Percentiles rank a stretch among this genome's conserved stretches.
Evolutionary conservation across 73 alveolate genomes (phyloP).

Genomic region (Paramecium biaurelia): DNA sequence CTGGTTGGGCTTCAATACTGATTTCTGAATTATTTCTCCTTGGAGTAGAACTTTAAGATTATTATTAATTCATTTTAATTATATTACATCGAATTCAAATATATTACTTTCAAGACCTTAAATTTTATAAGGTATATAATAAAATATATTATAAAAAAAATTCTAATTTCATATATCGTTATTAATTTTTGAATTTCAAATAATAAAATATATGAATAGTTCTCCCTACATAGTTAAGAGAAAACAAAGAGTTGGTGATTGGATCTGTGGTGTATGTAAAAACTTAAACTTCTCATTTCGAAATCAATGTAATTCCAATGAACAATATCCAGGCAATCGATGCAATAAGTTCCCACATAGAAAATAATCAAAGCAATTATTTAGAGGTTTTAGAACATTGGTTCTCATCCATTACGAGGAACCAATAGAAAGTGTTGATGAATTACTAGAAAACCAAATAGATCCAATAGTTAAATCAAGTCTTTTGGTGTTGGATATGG

Average conservation of each 20-base stretch:
- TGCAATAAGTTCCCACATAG: neutral
- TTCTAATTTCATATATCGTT: neutral
- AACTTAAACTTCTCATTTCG: conserved; percentile 90
- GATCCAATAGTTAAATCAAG: conserved; percentile 29
- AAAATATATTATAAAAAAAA: neutral
- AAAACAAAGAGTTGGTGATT: conserved; percentile 86
- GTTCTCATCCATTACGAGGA: conserved; percentile 24
- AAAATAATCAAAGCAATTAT: neutral
- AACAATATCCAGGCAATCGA: conserved; percentile 40
- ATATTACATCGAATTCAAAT: neutral
- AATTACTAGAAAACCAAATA: neutral
- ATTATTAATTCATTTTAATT: neutral
- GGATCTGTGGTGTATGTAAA: conserved; percentile 85
- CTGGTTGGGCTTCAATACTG: neutral
- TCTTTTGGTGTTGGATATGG: neutral
- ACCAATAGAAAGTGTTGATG: conserved; percentile 24
- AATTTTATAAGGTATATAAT: neutral
- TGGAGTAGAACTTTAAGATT: neutral
- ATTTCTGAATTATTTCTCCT: neutral
- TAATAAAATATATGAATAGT: neutral
- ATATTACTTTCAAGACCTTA: neutral
- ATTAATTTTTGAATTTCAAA: conserved; percentile 7
- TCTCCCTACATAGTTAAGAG: conserved; percentile 67
- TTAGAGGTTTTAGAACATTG: neutral
- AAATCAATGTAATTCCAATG: conserved; percentile 82